A percentile compares a stretch with the other conserved stretches of the same genome.
Conservation (phyloP, 148 eudicot genomes). For the Diospyros lotus region DNA sequence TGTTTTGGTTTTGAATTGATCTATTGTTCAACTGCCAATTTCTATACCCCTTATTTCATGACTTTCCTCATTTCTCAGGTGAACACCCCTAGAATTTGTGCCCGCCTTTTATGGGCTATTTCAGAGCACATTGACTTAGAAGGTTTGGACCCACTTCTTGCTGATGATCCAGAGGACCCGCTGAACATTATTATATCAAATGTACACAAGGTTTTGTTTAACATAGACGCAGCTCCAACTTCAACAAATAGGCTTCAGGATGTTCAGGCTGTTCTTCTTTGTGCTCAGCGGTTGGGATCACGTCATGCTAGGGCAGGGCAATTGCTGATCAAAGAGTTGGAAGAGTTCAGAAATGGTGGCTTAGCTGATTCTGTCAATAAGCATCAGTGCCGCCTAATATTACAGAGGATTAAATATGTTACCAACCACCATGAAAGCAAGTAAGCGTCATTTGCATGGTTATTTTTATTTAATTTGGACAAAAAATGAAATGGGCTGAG, state of each 20-base stretch:
- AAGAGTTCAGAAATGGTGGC: conserved; percentile 73
- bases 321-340: conserved; percentile 80
- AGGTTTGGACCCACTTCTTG: conserved; percentile 91
- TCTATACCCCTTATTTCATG: background rate
- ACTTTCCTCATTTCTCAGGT: conserved; percentile 48
- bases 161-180: conserved; percentile 95
- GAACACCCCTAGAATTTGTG: conserved; percentile 79
- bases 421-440: conserved; percentile 60
- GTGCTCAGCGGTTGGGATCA: conserved; percentile 88
- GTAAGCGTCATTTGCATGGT: conserved; percentile 26
- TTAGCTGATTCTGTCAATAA: conserved; percentile 93
- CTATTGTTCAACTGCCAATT: background rate
- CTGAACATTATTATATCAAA: conserved; percentile 76
- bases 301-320: conserved; percentile 98
- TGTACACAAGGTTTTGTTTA: conserved; percentile 84
- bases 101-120: conserved; percentile 89
- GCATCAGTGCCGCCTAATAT: conserved; percentile 84
- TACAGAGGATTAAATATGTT: conserved; percentile 89
- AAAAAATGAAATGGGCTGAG: no score
- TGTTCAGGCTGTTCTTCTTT: conserved; percentile 89
- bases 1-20: background rate
- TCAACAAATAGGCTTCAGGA: conserved; percentile 89
- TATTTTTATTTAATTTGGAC: background rate
- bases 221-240: conserved; percentile 69
- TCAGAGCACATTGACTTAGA: conserved; percentile 94